Conservation (phyloP, 2,329 filamentous ascomycete species). For the Pseudogymnoascus sp. region DNA sequence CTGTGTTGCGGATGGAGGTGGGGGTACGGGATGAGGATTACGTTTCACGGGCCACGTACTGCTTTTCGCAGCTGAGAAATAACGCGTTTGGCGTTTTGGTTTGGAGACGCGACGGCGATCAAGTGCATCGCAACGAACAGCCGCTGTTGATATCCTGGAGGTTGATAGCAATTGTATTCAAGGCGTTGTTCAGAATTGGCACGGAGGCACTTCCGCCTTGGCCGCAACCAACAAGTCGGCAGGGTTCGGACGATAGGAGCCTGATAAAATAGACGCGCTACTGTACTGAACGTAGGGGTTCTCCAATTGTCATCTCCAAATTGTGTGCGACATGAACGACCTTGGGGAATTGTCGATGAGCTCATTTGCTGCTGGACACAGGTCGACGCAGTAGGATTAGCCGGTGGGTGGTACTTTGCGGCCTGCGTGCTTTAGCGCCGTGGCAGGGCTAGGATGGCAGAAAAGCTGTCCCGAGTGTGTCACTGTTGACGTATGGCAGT, state of each 20-base stretch:
- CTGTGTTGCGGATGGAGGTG: not conserved
- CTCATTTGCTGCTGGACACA: not conserved
- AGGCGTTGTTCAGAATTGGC: not conserved
- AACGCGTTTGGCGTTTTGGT: not conserved
- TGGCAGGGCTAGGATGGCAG: not conserved
- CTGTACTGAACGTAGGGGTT: not conserved
- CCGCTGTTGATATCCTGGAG: not conserved
- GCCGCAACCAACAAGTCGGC: not conserved
- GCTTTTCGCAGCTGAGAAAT: not conserved
- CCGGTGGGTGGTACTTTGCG: too few species aligned
- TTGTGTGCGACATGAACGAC: not conserved
- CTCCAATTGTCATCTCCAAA: not conserved
- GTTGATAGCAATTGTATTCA: not conserved
- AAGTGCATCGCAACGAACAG: not conserved
- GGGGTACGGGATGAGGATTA: not conserved
- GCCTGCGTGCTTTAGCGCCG: slow-evolving; percentile 4
- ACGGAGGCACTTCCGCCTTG: not conserved
- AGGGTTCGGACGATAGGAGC: not conserved
- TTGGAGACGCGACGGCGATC: not conserved
- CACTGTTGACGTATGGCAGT: slow-evolving; percentile 1
- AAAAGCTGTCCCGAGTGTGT: not conserved
- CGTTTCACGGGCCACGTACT: slow-evolving; percentile 1
- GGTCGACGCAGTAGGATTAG: not conserved
- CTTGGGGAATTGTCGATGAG: slow-evolving; percentile 3
- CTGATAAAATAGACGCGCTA: not conserved